A percentile compares a stretch with the other conserved stretches of the same genome.
Conservation (phyloP, 2,329 filamentous ascomycete genomes). For the Botryotinia convoluta region DNA sequence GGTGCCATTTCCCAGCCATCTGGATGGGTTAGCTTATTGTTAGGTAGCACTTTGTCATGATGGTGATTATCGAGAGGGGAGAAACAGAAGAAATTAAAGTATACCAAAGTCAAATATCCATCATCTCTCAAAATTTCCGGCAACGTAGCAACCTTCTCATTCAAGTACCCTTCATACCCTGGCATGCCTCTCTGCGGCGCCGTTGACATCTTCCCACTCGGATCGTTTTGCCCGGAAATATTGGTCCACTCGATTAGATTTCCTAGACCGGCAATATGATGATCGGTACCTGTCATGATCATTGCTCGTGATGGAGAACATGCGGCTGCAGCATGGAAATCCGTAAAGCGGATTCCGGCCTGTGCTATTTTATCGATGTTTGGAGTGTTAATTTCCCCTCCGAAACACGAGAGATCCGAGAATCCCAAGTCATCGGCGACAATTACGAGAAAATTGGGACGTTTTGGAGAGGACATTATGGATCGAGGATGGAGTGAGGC, state of each 20-base stretch:
- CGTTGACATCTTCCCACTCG: slow-evolving; percentile 37
- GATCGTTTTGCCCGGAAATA: slow-evolving; percentile 26
- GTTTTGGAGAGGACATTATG: slow-evolving; percentile 5
- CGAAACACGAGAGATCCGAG: slow-evolving; percentile 50
- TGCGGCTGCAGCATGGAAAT: slow-evolving; percentile 58
- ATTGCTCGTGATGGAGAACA: slow-evolving; percentile 46
- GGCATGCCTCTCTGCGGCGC: slow-evolving; percentile 44
- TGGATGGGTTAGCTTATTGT: background rate
- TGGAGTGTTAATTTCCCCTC: slow-evolving; percentile 57
- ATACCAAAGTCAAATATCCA: slow-evolving; percentile 52
- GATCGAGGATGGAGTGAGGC: background rate
- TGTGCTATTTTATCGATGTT: slow-evolving; percentile 52
- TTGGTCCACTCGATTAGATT: slow-evolving; percentile 37
- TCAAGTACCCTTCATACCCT: slow-evolving; percentile 56
- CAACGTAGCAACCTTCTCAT: slow-evolving; percentile 50
- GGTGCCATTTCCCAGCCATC: background rate
- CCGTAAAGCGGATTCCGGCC: slow-evolving; percentile 54
- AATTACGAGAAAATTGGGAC: slow-evolving; percentile 46
- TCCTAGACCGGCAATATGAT: slow-evolving; percentile 47
- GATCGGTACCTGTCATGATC: slow-evolving; percentile 58
- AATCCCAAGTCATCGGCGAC: slow-evolving; percentile 39
- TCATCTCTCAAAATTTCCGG: slow-evolving; percentile 51
- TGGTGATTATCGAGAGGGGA: background rate
- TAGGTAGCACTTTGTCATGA: background rate
- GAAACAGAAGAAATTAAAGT: background rate